Evolutionary conservation across 257 asterid species (phyloP), one percentile per base, ranked within the genome.

Genomic region (Knoxia roxburghii): DNA sequence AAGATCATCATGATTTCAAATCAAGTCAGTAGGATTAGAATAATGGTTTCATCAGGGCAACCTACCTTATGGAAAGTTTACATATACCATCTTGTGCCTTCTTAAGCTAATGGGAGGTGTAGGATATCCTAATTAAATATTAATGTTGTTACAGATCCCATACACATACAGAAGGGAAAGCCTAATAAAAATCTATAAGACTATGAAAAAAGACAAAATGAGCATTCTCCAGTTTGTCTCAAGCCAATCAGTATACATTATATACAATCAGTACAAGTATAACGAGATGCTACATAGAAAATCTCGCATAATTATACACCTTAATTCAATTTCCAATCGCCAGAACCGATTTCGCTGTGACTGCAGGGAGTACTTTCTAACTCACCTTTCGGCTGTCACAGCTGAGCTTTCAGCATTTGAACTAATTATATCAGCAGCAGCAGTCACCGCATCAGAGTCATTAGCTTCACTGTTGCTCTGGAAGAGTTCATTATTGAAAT

Each of bases 391-490:
- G 61, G 70, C 72, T 53, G 75, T 78, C 69, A 40, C 48, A 46
- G 76, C 72, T 48, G 75, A 75, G 64, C 77, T 76, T 78, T 80
- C 79, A 45, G 86, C 83, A 17, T 75, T 78, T 21, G 83, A 73
- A 43, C 74, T 76, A 45, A 85, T 61, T 61, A 48, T 68, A 51
- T 77, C 84, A 46, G 80, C 75, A 64, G 87, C 75, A 51, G 87
- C 73, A 33, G 73, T 69, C 46, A 73, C 68, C 29, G 72, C 76
- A 18, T 75, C 84, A 18, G 86, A 73, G 45, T 76, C 83, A 39
- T 77, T 83, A 50, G 76, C 73, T 72, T 83, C 90, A 58, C 91
- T 85, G 14, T 81, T 76, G 62, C 77, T 77, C 98, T 91, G 64
- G 78, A 27, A 61, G 39, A 50, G 69, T 37, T 40, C 9, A 50